A percentile compares a stretch with the other conserved stretches of the same genome.
These are phyloP conservation scores for Silene conica DNA, from an alignment of 148 eudicot species.

Conservation along the genomic window DNA sequence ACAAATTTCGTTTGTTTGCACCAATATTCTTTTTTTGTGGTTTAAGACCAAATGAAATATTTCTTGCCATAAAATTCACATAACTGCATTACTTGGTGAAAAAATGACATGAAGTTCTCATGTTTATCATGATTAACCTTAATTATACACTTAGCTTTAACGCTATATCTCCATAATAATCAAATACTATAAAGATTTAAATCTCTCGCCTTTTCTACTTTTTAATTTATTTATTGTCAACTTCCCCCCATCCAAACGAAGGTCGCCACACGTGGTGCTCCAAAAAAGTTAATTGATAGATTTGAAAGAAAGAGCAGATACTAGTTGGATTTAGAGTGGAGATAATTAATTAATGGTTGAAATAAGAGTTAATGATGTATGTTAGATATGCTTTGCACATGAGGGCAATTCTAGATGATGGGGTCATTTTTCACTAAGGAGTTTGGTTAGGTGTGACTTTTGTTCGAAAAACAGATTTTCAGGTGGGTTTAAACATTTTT, in stretches of 20 bases:
- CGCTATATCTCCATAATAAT: background rate
- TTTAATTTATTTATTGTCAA: too few relatives aligned
- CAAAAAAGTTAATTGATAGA: too few relatives aligned
- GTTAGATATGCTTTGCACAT: background rate
- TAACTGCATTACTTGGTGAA: background rate
- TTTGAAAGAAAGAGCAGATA: too few relatives aligned
- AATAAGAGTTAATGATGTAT: background rate
- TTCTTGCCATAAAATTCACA: background rate
- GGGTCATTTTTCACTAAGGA: background rate
- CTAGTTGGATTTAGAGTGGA: too few relatives aligned
- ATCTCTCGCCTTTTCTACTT: too few relatives aligned
- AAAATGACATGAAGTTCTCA: slow-evolving; percentile 1
- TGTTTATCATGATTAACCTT: background rate
- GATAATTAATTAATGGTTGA: too few relatives aligned
- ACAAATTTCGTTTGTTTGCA: background rate
- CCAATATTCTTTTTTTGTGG: background rate
- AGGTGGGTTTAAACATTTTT: background rate
- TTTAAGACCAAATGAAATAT: too few relatives aligned
- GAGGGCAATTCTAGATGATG: background rate
- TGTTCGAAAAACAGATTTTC: background rate
- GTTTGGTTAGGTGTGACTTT: background rate
- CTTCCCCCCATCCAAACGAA: too few relatives aligned
- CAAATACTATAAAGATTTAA: background rate
- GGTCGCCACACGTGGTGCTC: too few relatives aligned
- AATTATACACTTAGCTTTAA: background rate